Evolutionary conservation across 1,284 basidiomycete species (phyloP).

Genomic region (Trichosporon asahii): DNA sequence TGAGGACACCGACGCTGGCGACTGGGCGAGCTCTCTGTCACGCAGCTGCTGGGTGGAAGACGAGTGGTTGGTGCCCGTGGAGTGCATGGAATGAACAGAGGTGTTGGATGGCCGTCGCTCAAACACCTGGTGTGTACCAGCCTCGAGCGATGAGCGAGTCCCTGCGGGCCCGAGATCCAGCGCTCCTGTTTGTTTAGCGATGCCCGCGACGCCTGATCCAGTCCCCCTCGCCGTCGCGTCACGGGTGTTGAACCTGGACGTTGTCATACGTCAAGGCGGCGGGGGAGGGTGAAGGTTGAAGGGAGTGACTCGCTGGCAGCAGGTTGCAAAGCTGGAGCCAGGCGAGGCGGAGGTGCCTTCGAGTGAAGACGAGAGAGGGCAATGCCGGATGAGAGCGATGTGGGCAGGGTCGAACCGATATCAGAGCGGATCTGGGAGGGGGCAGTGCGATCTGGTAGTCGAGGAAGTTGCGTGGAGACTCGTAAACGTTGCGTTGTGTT

Average conservation of each 20-base stretch:
- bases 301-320: background rate
- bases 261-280: background rate
- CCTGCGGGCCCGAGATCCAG: background rate
- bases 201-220: slow-evolving; percentile 8
- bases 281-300: background rate
- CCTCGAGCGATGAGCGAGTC: background rate
- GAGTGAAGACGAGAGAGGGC: background rate
- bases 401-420: background rate
- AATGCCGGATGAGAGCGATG: background rate
- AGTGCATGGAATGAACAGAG: slow-evolving; percentile 23
- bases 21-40: slow-evolving; percentile 18
- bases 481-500: background rate
- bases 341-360: background rate
- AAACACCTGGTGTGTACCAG: background rate
- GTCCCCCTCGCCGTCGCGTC: slow-evolving; percentile 8
- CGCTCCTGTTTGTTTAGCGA: slow-evolving; percentile 11
- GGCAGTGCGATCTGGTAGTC: background rate
- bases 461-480: background rate
- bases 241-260: slow-evolving; percentile 8
- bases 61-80: background rate
- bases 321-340: background rate
- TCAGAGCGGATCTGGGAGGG: background rate
- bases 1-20: slow-evolving; percentile 32
- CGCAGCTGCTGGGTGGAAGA: slow-evolving; percentile 1
- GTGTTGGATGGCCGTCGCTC: slow-evolving; percentile 26